phyloP scores from a whole-genome alignment of 768 basidiomycete genomes.

The Auriscalpium vulgare region DNA sequence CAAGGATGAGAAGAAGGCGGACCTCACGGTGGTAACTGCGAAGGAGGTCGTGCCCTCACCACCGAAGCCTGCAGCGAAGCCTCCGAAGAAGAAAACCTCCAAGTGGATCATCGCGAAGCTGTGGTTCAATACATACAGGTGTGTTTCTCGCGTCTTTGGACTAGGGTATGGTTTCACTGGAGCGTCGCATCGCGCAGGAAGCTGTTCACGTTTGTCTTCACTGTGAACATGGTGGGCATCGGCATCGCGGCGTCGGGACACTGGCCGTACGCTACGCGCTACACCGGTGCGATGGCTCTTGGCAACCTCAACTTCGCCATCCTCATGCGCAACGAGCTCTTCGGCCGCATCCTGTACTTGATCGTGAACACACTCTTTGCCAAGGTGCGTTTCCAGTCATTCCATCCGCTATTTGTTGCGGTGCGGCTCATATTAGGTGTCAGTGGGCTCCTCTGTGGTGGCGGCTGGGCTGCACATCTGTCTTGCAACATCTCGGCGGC shows the following conservation, averaged over 20 bases:
- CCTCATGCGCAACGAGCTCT: slow-evolving; percentile 75
- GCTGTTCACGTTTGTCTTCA: slow-evolving; percentile 58
- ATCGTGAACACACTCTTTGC: slow-evolving; percentile 67
- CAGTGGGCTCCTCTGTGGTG: slow-evolving; percentile 72
- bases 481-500: slow-evolving; percentile 42
- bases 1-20: slow-evolving; percentile 15
- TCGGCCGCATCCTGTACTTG: slow-evolving; percentile 68
- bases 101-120: slow-evolving; percentile 53
- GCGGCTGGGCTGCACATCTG: slow-evolving; percentile 65
- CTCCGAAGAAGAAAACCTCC: slow-evolving; percentile 42
- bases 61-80: slow-evolving; percentile 24
- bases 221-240: slow-evolving; percentile 53
- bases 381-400: slow-evolving; percentile 37
- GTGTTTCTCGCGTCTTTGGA: slow-evolving; percentile 8
- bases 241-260: slow-evolving; percentile 51
- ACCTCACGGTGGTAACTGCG: slow-evolving; percentile 24
- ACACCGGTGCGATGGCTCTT: slow-evolving; percentile 63
- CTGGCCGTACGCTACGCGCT: slow-evolving; percentile 60
- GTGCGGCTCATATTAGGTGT: neutral
- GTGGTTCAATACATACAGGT: slow-evolving; percentile 82
- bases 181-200: slow-evolving; percentile 37
- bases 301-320: slow-evolving; percentile 70
- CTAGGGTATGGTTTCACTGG: neutral
- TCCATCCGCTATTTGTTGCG: neutral
- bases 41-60: slow-evolving; percentile 26